phyloP scores from a whole-genome alignment of 192 early-diverging fungal genomes.

The Coemansia sp. region DNA sequence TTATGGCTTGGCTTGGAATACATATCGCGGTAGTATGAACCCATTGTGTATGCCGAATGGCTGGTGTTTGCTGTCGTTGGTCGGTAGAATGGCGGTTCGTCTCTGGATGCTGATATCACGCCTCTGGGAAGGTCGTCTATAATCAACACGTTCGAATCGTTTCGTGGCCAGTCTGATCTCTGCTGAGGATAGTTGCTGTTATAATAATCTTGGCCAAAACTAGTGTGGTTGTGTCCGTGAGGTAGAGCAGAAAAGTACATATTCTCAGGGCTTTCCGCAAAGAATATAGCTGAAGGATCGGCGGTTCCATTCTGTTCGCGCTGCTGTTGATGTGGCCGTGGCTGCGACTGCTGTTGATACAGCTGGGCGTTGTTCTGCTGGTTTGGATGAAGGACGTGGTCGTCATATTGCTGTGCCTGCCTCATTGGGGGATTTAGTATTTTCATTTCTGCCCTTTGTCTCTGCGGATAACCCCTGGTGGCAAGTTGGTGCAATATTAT shows the following conservation, averaged over 20 bases:
- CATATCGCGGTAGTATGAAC: slow-evolving; percentile 9
- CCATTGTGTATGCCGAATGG: slow-evolving; percentile 23
- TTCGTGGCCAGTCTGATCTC: not conserved
- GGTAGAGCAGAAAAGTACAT: not conserved
- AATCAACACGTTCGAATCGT: slow-evolving; percentile 4
- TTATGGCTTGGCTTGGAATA: slow-evolving; percentile 36
- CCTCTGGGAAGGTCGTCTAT: slow-evolving; percentile 21
- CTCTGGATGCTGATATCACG: slow-evolving; percentile 1
- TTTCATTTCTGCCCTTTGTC: not conserved
- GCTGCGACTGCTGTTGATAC: not conserved
- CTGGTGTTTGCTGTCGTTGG: slow-evolving; percentile 19
- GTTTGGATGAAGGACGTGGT: not conserved
- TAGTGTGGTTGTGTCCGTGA: not conserved
- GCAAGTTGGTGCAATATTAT: slow-evolving; percentile 2
- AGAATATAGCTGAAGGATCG: not conserved
- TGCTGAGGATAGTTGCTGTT: not conserved
- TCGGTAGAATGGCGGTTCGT: slow-evolving; percentile 11
- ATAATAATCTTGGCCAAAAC: not conserved
- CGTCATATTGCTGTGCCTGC: not conserved
- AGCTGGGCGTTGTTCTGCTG: not conserved
- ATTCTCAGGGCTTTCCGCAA: not conserved
- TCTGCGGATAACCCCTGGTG: not conserved
- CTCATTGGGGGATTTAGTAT: not conserved
- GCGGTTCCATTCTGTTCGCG: not conserved
- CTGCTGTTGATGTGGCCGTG: not conserved